Percentiles rank a stretch among this genome's conserved stretches.
phyloP scores from a whole-genome alignment of 345 rosid genomes.

The Gossypium stocksii region DNA sequence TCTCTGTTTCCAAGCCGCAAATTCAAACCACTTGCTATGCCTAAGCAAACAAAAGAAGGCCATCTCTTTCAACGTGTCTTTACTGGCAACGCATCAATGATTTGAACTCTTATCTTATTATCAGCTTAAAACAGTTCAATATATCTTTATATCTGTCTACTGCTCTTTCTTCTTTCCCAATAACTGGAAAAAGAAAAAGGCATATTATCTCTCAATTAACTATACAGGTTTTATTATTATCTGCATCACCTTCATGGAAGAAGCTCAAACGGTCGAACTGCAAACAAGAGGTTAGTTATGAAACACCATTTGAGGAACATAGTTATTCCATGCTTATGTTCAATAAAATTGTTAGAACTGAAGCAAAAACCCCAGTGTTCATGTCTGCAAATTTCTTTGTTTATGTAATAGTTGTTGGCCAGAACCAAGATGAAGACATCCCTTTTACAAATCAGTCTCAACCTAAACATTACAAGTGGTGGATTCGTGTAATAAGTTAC shows the following conservation, averaged over 20 bases:
- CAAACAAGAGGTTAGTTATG: neutral
- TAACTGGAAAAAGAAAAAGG: neutral
- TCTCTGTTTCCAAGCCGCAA: neutral
- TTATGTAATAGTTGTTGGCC: neutral
- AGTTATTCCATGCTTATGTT: neutral
- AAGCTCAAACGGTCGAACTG: neutral
- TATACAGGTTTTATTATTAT: neutral
- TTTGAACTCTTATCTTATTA: neutral
- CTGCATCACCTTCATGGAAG: neutral
- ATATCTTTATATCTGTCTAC: neutral
- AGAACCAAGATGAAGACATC: neutral
- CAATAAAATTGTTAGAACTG: neutral
- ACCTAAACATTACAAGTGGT: constrained; percentile 35
- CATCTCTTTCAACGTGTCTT: neutral
- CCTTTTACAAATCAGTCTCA: constrained; percentile 12
- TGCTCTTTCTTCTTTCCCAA: neutral
- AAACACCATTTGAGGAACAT: neutral
- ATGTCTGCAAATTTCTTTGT: neutral
- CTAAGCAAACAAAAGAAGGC: neutral
- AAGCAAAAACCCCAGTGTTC: no score
- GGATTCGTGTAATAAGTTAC: constrained; percentile 37
- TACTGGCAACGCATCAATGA: neutral
- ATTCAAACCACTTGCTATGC: neutral
- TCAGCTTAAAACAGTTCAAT: neutral
- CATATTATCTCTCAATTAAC: no score